These are phyloP conservation scores for Plasmodium gaboni DNA, from an alignment of 169 alveolate genomes.

Conservation along the genomic window DNA sequence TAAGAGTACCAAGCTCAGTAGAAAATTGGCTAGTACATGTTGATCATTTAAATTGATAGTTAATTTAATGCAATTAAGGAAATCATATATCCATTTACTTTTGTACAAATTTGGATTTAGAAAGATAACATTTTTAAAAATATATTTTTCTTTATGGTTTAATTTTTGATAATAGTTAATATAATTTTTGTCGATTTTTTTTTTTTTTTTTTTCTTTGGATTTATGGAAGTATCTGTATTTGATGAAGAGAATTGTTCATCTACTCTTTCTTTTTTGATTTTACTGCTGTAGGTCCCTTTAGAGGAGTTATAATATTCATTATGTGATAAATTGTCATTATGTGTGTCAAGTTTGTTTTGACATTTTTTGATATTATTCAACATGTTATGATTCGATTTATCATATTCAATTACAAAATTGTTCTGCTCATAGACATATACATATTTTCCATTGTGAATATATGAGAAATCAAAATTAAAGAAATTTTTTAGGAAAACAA, in stretches of 20 bases:
- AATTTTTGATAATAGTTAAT: neutral
- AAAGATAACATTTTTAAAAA: slow-evolving; percentile 39
- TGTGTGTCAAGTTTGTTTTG: neutral
- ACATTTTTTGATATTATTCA: neutral
- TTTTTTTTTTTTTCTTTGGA: neutral
- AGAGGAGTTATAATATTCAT: neutral
- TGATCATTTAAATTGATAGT: slow-evolving; percentile 64
- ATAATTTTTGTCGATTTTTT: neutral
- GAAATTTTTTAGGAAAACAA: slow-evolving; percentile 36
- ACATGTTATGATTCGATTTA: neutral
- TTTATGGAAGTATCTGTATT: neutral
- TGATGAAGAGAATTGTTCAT: neutral
- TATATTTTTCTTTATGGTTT: slow-evolving; percentile 25
- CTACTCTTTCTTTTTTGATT: neutral
- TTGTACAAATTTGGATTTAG: slow-evolving; percentile 64
- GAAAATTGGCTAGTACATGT: slow-evolving; percentile 49
- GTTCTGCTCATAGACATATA: slow-evolving; percentile 12
- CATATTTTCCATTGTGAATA: slow-evolving; percentile 1
- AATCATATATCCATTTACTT: slow-evolving; percentile 69
- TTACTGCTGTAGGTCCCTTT: neutral
- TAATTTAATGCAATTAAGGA: slow-evolving; percentile 54
- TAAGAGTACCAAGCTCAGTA: slow-evolving; percentile 60
- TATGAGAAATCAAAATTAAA: slow-evolving; percentile 14
- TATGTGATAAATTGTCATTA: neutral
- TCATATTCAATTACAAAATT: slow-evolving; percentile 14